These are phyloP conservation scores for Neoascochyta sp. DNA, from an alignment of 2,329 filamentous ascomycete genomes.

Conservation along the genomic window DNA sequence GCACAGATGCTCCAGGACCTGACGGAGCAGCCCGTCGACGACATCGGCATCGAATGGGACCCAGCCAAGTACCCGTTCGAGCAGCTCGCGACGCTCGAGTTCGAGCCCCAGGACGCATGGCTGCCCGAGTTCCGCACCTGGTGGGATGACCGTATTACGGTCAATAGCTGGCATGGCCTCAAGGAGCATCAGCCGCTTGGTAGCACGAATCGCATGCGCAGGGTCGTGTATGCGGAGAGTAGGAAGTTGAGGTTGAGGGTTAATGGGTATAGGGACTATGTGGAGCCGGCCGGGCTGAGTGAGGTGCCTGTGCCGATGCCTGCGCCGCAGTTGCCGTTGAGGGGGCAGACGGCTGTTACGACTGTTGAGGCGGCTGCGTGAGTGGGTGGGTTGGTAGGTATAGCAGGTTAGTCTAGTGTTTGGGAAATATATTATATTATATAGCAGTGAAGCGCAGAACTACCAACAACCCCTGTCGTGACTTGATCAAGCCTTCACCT, in stretches of 20 bases:
- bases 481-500: no score
- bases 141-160: slow-evolving; percentile 42
- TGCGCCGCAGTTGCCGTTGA: slow-evolving; percentile 15
- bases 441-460: no score
- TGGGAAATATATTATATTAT: no score
- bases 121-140: slow-evolving; percentile 40
- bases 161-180: slow-evolving; percentile 41
- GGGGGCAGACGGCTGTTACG: slow-evolving; percentile 15
- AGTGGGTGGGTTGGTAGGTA: neutral
- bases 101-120: slow-evolving; percentile 41
- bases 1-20: slow-evolving; percentile 48
- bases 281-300: slow-evolving; percentile 36
- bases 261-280: slow-evolving; percentile 41
- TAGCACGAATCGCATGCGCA: slow-evolving; percentile 41
- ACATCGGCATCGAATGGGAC: slow-evolving; percentile 44
- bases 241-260: slow-evolving; percentile 40
- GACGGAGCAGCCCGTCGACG: slow-evolving; percentile 41
- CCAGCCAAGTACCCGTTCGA: slow-evolving; percentile 48
- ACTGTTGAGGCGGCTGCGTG: slow-evolving; percentile 10
- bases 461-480: no score
- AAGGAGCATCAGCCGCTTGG: slow-evolving; percentile 40
- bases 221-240: slow-evolving; percentile 42
- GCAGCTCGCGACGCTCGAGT: slow-evolving; percentile 44
- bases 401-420: no score
- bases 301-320: slow-evolving; percentile 34